Percentiles rank a stretch among this genome's conserved stretches.
Conservation (phyloP, 1,284 basidiomycete genomes). For the Ustilago esculenta region DNA sequence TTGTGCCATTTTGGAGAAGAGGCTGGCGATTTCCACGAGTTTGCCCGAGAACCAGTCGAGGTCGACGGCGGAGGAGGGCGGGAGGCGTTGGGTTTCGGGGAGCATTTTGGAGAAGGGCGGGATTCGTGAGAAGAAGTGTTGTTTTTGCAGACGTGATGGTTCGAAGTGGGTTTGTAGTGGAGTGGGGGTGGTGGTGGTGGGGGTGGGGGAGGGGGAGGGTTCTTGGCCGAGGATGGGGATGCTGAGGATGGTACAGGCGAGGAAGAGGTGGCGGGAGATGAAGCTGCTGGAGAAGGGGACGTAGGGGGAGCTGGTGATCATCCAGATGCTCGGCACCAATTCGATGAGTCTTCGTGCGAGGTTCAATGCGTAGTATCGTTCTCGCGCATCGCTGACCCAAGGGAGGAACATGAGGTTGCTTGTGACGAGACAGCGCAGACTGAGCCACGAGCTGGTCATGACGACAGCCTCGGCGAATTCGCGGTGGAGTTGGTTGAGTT, state of each 20-base stretch:
- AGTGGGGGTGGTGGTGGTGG: too few species aligned
- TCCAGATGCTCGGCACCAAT: conserved; percentile 31
- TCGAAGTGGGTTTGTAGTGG: conserved; percentile 10
- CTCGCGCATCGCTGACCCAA: conserved; percentile 12
- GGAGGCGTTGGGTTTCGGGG: background rate
- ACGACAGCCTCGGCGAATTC: conserved; percentile 34
- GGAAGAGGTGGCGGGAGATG: conserved; percentile 31
- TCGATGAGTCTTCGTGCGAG: conserved; percentile 29
- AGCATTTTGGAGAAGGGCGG: conserved; percentile 2
- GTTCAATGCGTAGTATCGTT: conserved; percentile 24
- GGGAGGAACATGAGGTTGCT: conserved; percentile 39
- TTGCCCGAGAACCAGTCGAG: conserved; percentile 30
- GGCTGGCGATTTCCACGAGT: conserved; percentile 21
- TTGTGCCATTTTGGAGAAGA: conserved; percentile 24
- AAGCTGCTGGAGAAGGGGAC: conserved; percentile 29
- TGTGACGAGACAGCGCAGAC: conserved; percentile 12
- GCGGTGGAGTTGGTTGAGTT: conserved; percentile 15
- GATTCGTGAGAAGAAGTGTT: conserved; percentile 6
- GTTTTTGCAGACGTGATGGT: conserved; percentile 9
- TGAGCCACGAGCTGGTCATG: conserved; percentile 19
- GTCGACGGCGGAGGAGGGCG: conserved; percentile 10
- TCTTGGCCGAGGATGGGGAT: conserved; percentile 28
- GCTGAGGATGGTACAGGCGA: conserved; percentile 29
- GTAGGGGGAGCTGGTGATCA: conserved; percentile 18
- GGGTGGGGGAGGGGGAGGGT: background rate